phyloP scores from a whole-genome alignment of 2,329 filamentous ascomycete species.

The Hypoxylon sp. region DNA sequence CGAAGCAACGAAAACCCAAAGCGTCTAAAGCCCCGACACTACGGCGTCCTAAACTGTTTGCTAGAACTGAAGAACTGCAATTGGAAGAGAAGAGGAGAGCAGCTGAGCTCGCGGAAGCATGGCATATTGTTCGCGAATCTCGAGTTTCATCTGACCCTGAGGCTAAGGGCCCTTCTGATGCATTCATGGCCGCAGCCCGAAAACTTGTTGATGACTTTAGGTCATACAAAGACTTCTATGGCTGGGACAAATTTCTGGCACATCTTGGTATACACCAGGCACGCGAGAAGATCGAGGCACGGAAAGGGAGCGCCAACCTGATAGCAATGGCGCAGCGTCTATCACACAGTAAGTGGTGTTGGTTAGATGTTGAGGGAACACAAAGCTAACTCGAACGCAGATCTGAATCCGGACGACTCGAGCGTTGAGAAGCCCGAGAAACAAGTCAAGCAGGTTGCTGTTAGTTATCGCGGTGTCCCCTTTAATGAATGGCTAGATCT shows the following conservation, averaged over 20 bases:
- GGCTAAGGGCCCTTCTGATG: slow-evolving; percentile 60
- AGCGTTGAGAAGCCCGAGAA: slow-evolving; percentile 53
- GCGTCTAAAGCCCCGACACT: slow-evolving; percentile 44
- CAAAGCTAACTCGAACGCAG: slow-evolving; percentile 47
- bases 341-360: slow-evolving; percentile 63
- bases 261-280: slow-evolving; percentile 66
- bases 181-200: slow-evolving; percentile 72
- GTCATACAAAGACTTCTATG: slow-evolving; percentile 74
- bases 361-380: background rate
- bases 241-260: slow-evolving; percentile 75
- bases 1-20: slow-evolving; percentile 41
- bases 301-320: slow-evolving; percentile 60
- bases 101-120: slow-evolving; percentile 54
- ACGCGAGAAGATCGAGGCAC: slow-evolving; percentile 49
- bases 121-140: slow-evolving; percentile 58
- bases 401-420: slow-evolving; percentile 55
- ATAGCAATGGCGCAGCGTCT: slow-evolving; percentile 70
- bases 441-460: slow-evolving; percentile 49
- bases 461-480: slow-evolving; percentile 76
- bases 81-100: slow-evolving; percentile 53
- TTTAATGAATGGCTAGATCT: slow-evolving; percentile 91
- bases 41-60: slow-evolving; percentile 53
- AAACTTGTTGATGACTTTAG: slow-evolving; percentile 75
- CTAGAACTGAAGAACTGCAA: slow-evolving; percentile 50
- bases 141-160: slow-evolving; percentile 45